Base-by-base conservation (phyloP, 345 rosid genomes). In the Psidium friedrichsthalianum region DNA sequence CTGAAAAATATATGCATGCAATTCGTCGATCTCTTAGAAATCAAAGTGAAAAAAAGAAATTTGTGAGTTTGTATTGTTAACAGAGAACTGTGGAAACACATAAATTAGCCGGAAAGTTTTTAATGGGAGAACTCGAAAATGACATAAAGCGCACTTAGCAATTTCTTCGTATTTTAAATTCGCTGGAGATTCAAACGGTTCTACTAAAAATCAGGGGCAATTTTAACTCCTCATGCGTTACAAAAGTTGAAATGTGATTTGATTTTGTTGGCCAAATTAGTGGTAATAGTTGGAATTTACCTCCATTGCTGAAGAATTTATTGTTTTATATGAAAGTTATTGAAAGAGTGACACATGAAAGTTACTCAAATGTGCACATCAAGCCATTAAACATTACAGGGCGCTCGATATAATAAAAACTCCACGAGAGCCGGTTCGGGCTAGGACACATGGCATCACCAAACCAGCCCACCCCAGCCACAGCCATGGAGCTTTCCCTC, bases 161-260 rank as follows among this genome's bases (percentile, higher is more conserved):
- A 61, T 15, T 61, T 27, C 21, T 29, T 59, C 10, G 0, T 6
- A 0, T 14, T 27, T 61, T 5, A 10, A 27, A 1, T 59, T 59
- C 9, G n/a, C 27, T 2, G 18, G 15, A 58, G 18, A 58, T 58
- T 58, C 69, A 12, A 58, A n/a, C 3, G 6, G 13, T 6, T 27
- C 40, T 61, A 61, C 15, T 1, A 18, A 61, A 61, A 14, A 27
- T 61, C 1, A 3, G 0, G 20, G 20, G 11, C 10, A 14, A 61
- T 61, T 61, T 27, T 29, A 58, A 58, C 3, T 1, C 4, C 0
- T 3, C 7, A 2, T 0, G 8, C 0, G 3, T 0, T 1, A 58
- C 18, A 58, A 58, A 58, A 58, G 27, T 58, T 7, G 27, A 14
- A n/a, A n/a, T 58, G 27, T 47, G 8, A 58, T 13, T 58, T 58